Conservation (phyloP, 78 protist species). For the Dictyostelium purpureum region DNA sequence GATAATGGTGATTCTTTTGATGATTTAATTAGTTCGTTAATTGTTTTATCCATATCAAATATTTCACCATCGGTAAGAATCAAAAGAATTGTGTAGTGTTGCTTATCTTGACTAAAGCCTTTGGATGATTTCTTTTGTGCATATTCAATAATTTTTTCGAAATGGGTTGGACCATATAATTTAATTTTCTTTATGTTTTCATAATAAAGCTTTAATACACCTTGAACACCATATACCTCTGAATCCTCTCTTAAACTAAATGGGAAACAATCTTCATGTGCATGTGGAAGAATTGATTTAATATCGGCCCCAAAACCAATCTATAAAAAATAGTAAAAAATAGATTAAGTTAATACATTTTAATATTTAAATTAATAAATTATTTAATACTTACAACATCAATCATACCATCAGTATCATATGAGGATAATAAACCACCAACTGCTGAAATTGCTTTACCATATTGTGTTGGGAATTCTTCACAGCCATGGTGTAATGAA, state of each 20-base stretch:
- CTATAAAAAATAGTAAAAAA: too few relatives aligned
- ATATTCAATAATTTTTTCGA: constrained; percentile 51
- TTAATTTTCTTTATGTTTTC: neutral
- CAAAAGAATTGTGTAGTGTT: constrained; percentile 73
- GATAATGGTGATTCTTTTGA: constrained; percentile 73
- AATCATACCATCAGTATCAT: neutral
- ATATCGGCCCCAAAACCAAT: constrained; percentile 89
- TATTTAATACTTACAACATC: too few relatives aligned
- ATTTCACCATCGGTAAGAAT: constrained; percentile 87
- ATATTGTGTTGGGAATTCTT: neutral
- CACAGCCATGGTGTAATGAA: constrained; percentile 78
- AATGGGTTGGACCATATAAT: constrained; percentile 73
- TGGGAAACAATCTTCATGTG: constrained; percentile 49
- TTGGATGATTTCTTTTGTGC: neutral
- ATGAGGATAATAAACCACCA: neutral
- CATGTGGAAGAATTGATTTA: constrained; percentile 25
- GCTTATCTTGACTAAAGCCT: neutral
- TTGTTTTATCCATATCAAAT: constrained; percentile 84
- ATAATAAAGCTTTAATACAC: constrained; percentile 31
- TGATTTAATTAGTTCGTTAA: neutral
- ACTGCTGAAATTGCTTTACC: neutral
- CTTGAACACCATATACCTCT: neutral
- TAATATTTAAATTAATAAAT: too few relatives aligned
- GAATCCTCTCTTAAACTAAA: neutral
- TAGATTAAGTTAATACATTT: too few relatives aligned